Conservation (phyloP, 148 eudicot genomes). For the Camellia lanceoleosa region DNA sequence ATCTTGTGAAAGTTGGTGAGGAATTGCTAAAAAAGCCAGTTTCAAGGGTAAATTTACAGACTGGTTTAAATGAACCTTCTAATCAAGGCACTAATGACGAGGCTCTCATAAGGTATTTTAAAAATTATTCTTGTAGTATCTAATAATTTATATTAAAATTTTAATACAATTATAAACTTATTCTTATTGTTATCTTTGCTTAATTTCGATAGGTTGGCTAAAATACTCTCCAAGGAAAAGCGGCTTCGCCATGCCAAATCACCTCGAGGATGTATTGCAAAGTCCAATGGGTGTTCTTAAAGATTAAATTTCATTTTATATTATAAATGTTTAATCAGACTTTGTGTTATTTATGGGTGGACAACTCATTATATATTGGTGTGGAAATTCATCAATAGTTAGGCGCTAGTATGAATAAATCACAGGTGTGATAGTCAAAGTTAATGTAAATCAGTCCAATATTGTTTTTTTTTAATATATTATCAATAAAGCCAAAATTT, state of each 20-base stretch:
- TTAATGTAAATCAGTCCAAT: too few species aligned
- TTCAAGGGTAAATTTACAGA: slow-evolving; percentile 29
- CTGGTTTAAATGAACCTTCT: slow-evolving; percentile 26
- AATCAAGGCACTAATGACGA: slow-evolving; percentile 31
- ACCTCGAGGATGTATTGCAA: slow-evolving; percentile 14
- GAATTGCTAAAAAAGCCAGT: slow-evolving; percentile 32
- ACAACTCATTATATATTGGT: too few species aligned
- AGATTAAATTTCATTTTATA: neutral
- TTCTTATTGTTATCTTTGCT: too few species aligned
- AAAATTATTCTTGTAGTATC: neutral
- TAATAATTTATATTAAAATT: neutral
- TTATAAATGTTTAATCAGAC: too few species aligned
- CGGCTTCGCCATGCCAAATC: slow-evolving; percentile 31
- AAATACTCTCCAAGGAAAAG: slow-evolving; percentile 34
- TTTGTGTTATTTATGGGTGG: too few species aligned
- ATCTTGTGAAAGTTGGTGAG: slow-evolving; percentile 40
- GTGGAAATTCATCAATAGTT: too few species aligned
- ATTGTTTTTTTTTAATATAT: too few species aligned
- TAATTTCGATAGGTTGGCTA: slow-evolving; percentile 27
- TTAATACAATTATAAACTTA: too few species aligned
- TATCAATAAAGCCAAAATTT: too few species aligned
- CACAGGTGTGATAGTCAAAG: too few species aligned
- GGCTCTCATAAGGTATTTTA: slow-evolving; percentile 30
- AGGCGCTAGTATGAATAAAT: too few species aligned
- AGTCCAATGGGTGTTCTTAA: neutral